A percentile compares a stretch with the other conserved stretches of the same genome.
phyloP scores from a whole-genome alignment of 2,329 filamentous ascomycete species.

The Trichophaea hybrida region DNA sequence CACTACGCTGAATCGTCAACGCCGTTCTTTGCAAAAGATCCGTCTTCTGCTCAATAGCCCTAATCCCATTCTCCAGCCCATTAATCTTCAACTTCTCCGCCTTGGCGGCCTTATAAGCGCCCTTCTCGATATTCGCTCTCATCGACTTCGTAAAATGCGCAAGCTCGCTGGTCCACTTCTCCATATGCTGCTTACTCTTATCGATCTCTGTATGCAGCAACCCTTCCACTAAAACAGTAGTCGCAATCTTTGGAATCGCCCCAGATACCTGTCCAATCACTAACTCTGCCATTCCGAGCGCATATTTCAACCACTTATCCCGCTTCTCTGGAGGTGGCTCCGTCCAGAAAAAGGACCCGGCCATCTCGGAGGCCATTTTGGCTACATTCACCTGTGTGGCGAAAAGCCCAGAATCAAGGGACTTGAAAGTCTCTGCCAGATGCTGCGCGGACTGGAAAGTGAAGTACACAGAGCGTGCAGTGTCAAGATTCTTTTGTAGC shows the following conservation, averaged over 20 bases:
- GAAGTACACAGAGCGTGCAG: background rate
- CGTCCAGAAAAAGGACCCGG: background rate
- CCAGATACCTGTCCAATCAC: background rate
- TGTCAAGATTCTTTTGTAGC: background rate
- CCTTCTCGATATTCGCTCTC: background rate
- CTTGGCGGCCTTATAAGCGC: background rate
- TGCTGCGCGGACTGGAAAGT: background rate
- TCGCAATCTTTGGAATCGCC: background rate
- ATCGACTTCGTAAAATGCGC: background rate
- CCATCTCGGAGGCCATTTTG: background rate
- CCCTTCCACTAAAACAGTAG: too few relatives aligned
- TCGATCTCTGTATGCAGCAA: too few relatives aligned
- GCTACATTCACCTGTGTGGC: background rate
- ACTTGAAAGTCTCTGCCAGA: background rate
- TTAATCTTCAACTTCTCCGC: background rate
- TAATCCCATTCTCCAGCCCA: background rate
- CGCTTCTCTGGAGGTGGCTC: background rate
- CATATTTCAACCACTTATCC: background rate
- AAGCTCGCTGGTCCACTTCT: too few relatives aligned
- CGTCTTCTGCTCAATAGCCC: background rate
- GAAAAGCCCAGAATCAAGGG: background rate
- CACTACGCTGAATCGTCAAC: background rate
- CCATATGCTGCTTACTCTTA: too few relatives aligned
- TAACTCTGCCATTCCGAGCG: background rate
- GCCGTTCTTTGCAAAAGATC: background rate